Conservation (phyloP, 352 stramenopile genomes). For the Ophiocytium majus region DNA sequence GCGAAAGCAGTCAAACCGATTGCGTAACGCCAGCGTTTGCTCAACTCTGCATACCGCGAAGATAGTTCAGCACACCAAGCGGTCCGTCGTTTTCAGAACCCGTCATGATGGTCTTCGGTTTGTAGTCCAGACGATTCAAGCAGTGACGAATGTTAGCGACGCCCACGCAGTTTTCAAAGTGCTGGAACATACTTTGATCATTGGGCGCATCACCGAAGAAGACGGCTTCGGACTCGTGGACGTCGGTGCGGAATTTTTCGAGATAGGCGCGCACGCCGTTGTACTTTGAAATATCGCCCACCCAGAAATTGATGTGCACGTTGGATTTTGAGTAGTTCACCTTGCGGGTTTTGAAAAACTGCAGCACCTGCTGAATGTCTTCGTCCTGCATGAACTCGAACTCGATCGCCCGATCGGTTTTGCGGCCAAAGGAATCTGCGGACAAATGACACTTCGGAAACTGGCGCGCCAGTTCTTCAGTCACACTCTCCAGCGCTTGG, state of each 20-base stretch:
- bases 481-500: not conserved
- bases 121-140: not conserved
- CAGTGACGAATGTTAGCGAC: conserved; percentile 1
- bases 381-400: not conserved
- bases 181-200: conserved; percentile 13
- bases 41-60: not conserved
- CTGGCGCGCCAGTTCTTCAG: not conserved
- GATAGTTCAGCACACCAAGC: not conserved
- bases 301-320: conserved; percentile 13
- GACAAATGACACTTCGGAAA: not conserved
- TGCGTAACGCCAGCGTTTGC: too few species aligned
- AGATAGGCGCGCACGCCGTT: not conserved
- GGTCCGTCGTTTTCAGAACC: not conserved
- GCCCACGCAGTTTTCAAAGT: not conserved
- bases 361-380: not conserved
- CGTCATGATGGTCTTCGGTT: not conserved
- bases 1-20: too few species aligned
- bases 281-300: not conserved
- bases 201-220: conserved; percentile 3
- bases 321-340: not conserved
- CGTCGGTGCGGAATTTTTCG: not conserved
- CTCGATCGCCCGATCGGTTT: not conserved
- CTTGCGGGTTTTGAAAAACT: not conserved
- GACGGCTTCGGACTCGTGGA: not conserved
- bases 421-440: not conserved